Conservation (phyloP, 139 green algal genomes). For the Edaphochlamys debaryana region DNA sequence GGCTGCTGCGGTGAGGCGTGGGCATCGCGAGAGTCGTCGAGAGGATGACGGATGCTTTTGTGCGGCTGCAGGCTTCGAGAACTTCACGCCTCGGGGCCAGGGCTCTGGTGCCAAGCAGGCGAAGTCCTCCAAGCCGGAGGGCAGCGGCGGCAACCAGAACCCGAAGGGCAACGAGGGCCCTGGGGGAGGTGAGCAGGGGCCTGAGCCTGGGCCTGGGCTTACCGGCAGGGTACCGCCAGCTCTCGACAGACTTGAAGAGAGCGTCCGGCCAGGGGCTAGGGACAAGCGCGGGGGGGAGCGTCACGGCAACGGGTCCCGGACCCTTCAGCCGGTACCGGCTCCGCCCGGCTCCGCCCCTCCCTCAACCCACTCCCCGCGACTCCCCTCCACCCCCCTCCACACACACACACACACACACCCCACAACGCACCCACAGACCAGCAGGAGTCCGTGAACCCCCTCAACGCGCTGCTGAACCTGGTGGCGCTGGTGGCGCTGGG, state of each 20-base stretch:
- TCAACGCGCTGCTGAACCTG: background rate
- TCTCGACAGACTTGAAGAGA: no score
- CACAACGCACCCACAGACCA: background rate
- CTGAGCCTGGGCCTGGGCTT: no score
- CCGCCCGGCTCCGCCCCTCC: background rate
- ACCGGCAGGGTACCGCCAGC: no score
- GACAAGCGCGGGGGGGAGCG: no score
- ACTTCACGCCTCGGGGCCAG: conserved; percentile 58
- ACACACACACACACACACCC: background rate
- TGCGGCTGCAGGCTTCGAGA: conserved; percentile 61
- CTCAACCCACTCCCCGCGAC: background rate
- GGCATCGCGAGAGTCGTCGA: background rate
- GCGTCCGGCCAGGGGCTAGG: no score
- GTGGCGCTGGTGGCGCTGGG: background rate
- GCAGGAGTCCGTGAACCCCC: background rate
- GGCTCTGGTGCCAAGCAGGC: conserved; percentile 13
- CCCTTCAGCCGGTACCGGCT: background rate
- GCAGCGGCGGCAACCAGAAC: background rate
- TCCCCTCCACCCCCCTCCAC: background rate
- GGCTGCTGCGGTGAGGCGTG: background rate
- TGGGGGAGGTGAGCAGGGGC: background rate
- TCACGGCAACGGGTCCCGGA: background rate
- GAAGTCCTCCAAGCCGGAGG: background rate
- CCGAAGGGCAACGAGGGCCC: conserved; percentile 1
- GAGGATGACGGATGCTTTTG: background rate